Evolutionary conservation across 2,329 filamentous ascomycete species (phyloP).

Genomic region (Cladosporium sphaerospermum): DNA sequence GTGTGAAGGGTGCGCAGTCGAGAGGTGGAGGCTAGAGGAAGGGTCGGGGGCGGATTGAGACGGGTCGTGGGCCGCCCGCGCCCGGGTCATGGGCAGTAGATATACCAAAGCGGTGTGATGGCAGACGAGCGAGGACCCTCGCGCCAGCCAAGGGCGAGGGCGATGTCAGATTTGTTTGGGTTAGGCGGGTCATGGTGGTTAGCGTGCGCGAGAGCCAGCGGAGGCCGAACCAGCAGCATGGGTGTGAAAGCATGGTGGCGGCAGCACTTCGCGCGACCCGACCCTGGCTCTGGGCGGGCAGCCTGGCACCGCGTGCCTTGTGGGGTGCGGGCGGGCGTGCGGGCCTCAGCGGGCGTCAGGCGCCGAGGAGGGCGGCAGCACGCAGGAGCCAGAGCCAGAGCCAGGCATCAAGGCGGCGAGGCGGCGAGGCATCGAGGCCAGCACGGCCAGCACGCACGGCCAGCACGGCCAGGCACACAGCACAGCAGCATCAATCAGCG

Average conservation of each 20-base stretch:
- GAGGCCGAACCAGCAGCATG: constrained; percentile 9
- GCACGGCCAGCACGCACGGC: too few relatives aligned
- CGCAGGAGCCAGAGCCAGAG: too few relatives aligned
- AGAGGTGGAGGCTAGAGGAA: constrained; percentile 5
- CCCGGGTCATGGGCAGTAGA: constrained; percentile 8
- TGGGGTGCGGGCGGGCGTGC: too few relatives aligned
- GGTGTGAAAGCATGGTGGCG: constrained; percentile 9
- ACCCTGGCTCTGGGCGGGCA: not conserved
- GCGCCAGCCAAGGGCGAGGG: constrained; percentile 3
- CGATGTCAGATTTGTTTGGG: constrained; percentile 11
- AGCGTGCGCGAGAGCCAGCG: constrained; percentile 10
- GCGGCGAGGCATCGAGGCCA: too few relatives aligned
- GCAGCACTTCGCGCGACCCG: constrained; percentile 9
- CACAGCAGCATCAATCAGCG: too few relatives aligned
- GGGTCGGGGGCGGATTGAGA: constrained; percentile 3
- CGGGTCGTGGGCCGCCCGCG: constrained; percentile 11
- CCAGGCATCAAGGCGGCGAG: too few relatives aligned
- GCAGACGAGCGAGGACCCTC: constrained; percentile 7
- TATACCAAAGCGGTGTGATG: constrained; percentile 11
- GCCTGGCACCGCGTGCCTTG: too few relatives aligned
- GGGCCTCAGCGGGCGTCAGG: too few relatives aligned
- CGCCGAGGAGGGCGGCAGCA: too few relatives aligned
- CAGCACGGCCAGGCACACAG: too few relatives aligned
- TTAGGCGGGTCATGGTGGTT: constrained; percentile 10
- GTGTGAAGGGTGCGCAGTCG: constrained; percentile 1